Conservation (phyloP, 306 rosid genomes). For the Pterocarpus santalinus region DNA sequence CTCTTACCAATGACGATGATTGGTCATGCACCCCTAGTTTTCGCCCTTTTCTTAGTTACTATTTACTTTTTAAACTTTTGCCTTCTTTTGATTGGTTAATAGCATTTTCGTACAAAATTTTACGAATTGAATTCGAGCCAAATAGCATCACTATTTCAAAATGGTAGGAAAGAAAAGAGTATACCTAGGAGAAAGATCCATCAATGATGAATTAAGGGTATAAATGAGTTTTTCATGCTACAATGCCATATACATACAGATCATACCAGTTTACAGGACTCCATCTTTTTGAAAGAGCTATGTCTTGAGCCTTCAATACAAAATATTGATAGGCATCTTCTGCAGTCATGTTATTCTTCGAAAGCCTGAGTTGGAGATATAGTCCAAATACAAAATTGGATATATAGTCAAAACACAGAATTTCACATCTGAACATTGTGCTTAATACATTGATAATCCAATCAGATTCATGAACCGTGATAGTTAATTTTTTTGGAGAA, state of each 20-base stretch:
- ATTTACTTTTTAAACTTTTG: too few relatives aligned
- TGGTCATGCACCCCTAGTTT: too few relatives aligned
- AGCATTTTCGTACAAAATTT: too few relatives aligned
- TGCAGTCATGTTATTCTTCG: conserved; percentile 64
- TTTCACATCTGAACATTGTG: conserved; percentile 20
- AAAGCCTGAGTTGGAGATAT: conserved; percentile 70
- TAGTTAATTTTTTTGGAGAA: conserved; percentile 23
- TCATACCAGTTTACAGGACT: conserved; percentile 96
- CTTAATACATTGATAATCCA: conserved; percentile 30
- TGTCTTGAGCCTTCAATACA: conserved; percentile 87
- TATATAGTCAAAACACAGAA: conserved; percentile 31
- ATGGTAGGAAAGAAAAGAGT: neutral
- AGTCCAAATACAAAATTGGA: conserved; percentile 16
- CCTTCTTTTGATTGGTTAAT: too few relatives aligned
- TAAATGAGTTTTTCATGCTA: conserved; percentile 5
- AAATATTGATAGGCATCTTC: conserved; percentile 86
- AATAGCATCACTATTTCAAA: too few relatives aligned
- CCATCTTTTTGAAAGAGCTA: conserved; percentile 84
- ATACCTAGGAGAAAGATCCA: conserved; percentile 1
- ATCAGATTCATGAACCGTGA: conserved; percentile 24
- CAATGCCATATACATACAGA: conserved; percentile 30
- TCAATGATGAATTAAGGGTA: conserved; percentile 11
- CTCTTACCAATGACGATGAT: too few relatives aligned
- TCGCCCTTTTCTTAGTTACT: too few relatives aligned
- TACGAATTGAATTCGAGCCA: too few relatives aligned